Base-by-base conservation (phyloP, 2,329 filamentous ascomycete genomes). In the Colletotrichum brevisporum region DNA sequence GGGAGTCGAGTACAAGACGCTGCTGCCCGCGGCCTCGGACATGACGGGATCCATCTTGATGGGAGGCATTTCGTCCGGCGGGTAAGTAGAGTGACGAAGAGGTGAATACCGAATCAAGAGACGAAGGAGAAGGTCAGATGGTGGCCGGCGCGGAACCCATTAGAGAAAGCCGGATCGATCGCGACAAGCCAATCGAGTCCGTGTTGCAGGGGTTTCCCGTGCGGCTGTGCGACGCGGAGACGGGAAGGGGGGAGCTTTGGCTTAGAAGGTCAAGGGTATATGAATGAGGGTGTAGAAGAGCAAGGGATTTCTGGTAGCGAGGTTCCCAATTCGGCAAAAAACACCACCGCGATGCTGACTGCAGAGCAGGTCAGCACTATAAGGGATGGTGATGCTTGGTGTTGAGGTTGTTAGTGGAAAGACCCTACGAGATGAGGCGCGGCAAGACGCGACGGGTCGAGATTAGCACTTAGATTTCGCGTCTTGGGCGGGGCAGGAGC, bases 381-480 rank as follows among this genome's bases (percentile, higher is more conserved):
- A 10, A 10, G 21, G 6, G 21, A 24, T 47, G 6, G 57, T 48
- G 41, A 43, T 48, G 51, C 16, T 18, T 15, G 50, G 21, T 24
- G 21, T 24, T 24, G 21, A 24, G 43, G 45, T 59, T 43, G 36
- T 59, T 27, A 24, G 48, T 13, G 15, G 24, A 5, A 10, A 18
- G 21, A 13, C 5, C 12, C 47, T 18, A 26, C 16, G n/a, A 21
- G 10, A 3, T 6, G 8, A 36, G 10, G 31, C 31, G 31, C 31
- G 31, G 31, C 6, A 36, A 36, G 52, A 57, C 52, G 59, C 51
- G 64, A 50, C 36, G n/a, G 6, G 52, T 8, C 15, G 36, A 16
- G 58, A 56, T 31, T 6, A 52, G 45, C 52, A 67, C 63, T 67
- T 67, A 63, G 45, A 43, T 45, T 63, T 57, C 64, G 64, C 64